These are phyloP conservation scores for Leccinum rimulosum DNA, from an alignment of 768 basidiomycete species.

Conservation along the genomic window DNA sequence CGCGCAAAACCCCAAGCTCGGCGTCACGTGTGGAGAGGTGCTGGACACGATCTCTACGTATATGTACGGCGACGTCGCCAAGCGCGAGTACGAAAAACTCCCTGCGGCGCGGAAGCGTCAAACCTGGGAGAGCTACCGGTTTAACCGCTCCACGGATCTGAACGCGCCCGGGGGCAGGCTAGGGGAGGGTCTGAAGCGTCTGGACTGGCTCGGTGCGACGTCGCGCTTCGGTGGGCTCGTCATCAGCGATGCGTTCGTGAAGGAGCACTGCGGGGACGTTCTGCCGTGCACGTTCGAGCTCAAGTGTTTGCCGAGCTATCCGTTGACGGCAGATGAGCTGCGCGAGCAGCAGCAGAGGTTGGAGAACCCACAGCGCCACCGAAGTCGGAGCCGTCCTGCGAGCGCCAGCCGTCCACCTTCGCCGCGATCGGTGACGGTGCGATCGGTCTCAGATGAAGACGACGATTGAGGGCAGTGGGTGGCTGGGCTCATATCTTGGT, in stretches of 20 bases:
- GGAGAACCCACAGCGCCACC: slow-evolving; percentile 20
- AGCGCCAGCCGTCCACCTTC: slow-evolving; percentile 18
- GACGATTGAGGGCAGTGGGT: slow-evolving; percentile 13
- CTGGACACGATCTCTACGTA: slow-evolving; percentile 51
- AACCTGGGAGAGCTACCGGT: slow-evolving; percentile 52
- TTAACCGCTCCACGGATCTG: slow-evolving; percentile 61
- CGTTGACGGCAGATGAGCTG: slow-evolving; percentile 49
- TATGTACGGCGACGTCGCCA: slow-evolving; percentile 49
- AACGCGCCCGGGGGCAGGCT: slow-evolving; percentile 71
- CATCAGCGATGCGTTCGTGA: slow-evolving; percentile 42
- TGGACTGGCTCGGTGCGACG: slow-evolving; percentile 62
- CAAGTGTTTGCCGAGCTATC: slow-evolving; percentile 45
- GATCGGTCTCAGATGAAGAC: slow-evolving; percentile 12
- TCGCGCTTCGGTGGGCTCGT: slow-evolving; percentile 65
- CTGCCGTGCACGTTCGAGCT: slow-evolving; percentile 62
- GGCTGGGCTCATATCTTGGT: not conserved
- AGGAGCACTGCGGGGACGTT: slow-evolving; percentile 43
- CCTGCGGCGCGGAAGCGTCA: slow-evolving; percentile 35
- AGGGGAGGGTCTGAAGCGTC: slow-evolving; percentile 56
- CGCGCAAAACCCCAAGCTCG: slow-evolving; percentile 44
- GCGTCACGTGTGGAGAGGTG: slow-evolving; percentile 68
- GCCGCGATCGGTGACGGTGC: slow-evolving; percentile 15
- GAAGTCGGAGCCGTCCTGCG: slow-evolving; percentile 21
- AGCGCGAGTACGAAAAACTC: slow-evolving; percentile 51
- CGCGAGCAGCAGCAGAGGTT: slow-evolving; percentile 43